Evolutionary conservation across 1,284 basidiomycete species (phyloP).

Genomic region (Phaffia rhodozyma): DNA sequence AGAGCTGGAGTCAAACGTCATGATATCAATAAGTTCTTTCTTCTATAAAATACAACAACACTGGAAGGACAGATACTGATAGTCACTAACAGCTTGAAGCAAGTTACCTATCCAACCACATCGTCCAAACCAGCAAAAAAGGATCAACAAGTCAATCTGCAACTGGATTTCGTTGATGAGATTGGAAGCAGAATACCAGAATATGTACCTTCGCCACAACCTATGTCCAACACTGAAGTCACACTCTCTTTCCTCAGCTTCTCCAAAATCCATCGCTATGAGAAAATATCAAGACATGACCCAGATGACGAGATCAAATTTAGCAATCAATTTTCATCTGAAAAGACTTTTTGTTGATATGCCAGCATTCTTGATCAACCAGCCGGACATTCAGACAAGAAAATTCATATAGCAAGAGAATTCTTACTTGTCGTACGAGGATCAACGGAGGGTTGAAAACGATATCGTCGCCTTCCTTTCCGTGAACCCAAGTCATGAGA

Average conservation of each 20-base stretch:
- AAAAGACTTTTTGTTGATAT: too few species aligned
- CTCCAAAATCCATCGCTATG: conserved; percentile 7
- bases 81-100: conserved; percentile 10
- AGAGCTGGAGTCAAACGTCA: background rate
- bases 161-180: too few species aligned
- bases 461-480: background rate
- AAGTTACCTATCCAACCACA: background rate
- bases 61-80: too few species aligned
- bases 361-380: too few species aligned
- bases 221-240: conserved; percentile 4
- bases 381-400: too few species aligned
- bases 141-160: too few species aligned
- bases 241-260: background rate
- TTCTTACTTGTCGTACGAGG: conserved; percentile 7
- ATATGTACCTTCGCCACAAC: conserved; percentile 14
- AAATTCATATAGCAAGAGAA: background rate
- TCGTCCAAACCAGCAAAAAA: too few species aligned
- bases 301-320: background rate
- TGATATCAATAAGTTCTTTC: too few species aligned
- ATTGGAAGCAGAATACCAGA: too few species aligned
- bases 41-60: too few species aligned
- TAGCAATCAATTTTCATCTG: too few species aligned
- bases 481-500: conserved; percentile 4
- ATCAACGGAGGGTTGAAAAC: conserved; percentile 7
- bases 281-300: background rate